Evolutionary conservation across 129 eudicot species (phyloP), one percentile per base, ranked within the genome.

Genomic region (Tagetes patula): DNA sequence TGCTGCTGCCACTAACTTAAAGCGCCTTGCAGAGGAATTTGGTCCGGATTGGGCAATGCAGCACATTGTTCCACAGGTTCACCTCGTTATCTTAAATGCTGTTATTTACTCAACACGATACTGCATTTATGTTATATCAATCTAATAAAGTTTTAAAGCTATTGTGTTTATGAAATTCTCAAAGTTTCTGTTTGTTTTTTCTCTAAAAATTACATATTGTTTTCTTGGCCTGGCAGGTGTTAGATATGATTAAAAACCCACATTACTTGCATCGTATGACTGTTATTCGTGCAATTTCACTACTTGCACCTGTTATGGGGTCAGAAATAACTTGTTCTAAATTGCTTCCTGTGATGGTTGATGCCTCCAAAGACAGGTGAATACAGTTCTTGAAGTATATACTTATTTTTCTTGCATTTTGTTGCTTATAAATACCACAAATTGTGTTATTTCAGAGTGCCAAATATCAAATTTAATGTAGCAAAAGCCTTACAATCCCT

Each of bases 21-120:
- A 92, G 70, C 96, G 96, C 36, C 90, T 92, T 68, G 98, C 96
- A 30, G 96, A 89, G 68, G 98, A 89, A 82, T 92, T 92, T 72
- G 96, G 98, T 72, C 95, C 96, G 2, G 98, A 92, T 33, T 89
- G 96, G 96, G 98, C 98, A 41, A 89, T 92, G 98, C 90, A 87
- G 86, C 98, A 89, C 72, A 92, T 92, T 11, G 81, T 92, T 83
- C 97, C 97, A 58, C 96, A 89, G 96, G 96, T 92, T 55, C 31
- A 63, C 73, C 27, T 40, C 42, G 39, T 78, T 43, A 43, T 43
- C 47, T 43, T 43, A 10, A 10, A 10, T 6, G 8, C 11, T 10
- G 6, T 8, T 43, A 7, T 6, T 43, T 43, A 43, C 8, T 43
- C 9, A 43, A 43, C 9, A 43, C 47, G 9, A 43, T 2, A 5